phyloP scores from a whole-genome alignment of 495 filamentous ascomycete species.

The Cetradonia linearis region DNA sequence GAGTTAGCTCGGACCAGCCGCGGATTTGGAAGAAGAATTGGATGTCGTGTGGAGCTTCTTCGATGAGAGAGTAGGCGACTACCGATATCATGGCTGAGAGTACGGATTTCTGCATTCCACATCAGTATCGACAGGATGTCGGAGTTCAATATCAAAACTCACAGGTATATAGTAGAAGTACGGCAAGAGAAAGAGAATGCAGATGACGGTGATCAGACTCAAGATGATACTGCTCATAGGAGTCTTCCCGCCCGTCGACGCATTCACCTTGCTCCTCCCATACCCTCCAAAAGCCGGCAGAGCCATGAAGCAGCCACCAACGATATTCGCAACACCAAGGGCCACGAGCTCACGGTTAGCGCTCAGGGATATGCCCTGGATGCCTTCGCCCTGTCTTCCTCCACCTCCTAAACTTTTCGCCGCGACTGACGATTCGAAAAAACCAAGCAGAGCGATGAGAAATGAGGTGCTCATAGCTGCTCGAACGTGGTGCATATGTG shows the following conservation, averaged over 20 bases:
- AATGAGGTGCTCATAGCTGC: constrained; percentile 87
- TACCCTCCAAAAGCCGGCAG: constrained; percentile 95
- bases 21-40: constrained; percentile 77
- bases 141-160: constrained; percentile 25
- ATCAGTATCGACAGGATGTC: constrained; percentile 8
- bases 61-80: constrained; percentile 86
- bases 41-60: constrained; percentile 89
- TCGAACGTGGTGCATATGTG: constrained; percentile 69
- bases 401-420: constrained; percentile 75
- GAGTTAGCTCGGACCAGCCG: constrained; percentile 70
- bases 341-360: constrained; percentile 93
- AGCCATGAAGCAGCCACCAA: constrained; percentile 84
- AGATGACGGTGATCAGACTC: constrained; percentile 68
- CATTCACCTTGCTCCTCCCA: constrained; percentile 90
- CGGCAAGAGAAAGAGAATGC: constrained; percentile 70
- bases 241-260: constrained; percentile 78
- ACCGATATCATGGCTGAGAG: constrained; percentile 91
- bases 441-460: constrained; percentile 86
- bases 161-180: constrained; percentile 94
- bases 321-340: constrained; percentile 76
- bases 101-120: constrained; percentile 66
- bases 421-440: constrained; percentile 97
- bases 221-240: constrained; percentile 86
- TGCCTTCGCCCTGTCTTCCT: constrained; percentile 42
- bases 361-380: constrained; percentile 69